Evolutionary conservation across 257 asterid genomes (phyloP).

Genomic region (Prunella vulgaris): DNA sequence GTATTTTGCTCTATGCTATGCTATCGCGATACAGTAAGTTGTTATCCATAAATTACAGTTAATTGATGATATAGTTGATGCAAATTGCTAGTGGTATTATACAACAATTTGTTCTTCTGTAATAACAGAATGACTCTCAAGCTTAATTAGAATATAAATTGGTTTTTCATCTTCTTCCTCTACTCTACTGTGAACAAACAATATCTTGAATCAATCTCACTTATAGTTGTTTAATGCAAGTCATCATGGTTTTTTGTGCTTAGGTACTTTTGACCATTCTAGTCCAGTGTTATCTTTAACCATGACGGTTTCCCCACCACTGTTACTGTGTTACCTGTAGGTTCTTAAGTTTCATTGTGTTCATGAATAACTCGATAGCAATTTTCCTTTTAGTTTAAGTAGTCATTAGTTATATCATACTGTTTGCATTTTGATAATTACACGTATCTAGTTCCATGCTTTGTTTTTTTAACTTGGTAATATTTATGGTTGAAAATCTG

Average conservation of each 20-base stretch:
- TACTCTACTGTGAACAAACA: background rate
- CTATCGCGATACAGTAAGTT: constrained; percentile 77
- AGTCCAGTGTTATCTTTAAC: background rate
- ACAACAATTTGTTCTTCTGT: background rate
- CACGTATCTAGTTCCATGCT: background rate
- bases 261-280: background rate
- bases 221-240: background rate
- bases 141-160: background rate
- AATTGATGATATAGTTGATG: constrained; percentile 14
- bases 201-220: background rate
- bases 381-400: background rate
- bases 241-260: background rate
- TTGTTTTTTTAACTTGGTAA: background rate
- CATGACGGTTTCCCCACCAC: background rate
- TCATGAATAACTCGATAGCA: constrained; percentile 5
- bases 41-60: background rate
- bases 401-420: background rate
- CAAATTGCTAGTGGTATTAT: constrained; percentile 3
- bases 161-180: constrained; percentile 3
- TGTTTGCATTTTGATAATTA: background rate
- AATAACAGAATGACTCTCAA: background rate
- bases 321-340: background rate
- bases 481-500: constrained; percentile 1
- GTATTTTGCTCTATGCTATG: constrained; percentile 89
- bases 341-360: constrained; percentile 1